phyloP scores from a whole-genome alignment of 306 rosid genomes.

The Inga leiocalycina region DNA sequence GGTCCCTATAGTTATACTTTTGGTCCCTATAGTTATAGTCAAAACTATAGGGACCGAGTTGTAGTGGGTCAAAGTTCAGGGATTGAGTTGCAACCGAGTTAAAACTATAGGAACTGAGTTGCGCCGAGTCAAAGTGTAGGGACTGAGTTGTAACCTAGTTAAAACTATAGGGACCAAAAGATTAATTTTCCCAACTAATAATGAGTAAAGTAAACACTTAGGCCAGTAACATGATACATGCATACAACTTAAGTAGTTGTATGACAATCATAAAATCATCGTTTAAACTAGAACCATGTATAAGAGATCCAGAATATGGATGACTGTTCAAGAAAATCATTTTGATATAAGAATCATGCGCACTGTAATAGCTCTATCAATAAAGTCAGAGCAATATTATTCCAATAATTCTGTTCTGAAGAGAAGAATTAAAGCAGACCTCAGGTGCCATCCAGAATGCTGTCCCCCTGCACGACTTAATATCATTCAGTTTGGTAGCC shows the following conservation, averaged over 20 bases:
- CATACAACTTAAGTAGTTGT: background rate
- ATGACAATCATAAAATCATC: conserved; percentile 14
- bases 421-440: conserved; percentile 60
- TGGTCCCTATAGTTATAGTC: too few relatives aligned
- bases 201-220: conserved; percentile 2
- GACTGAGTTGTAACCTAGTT: too few relatives aligned
- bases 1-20: too few relatives aligned
- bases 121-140: too few relatives aligned
- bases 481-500: conserved; percentile 82
- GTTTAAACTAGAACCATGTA: conserved; percentile 6
- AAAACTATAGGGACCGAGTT: too few relatives aligned
- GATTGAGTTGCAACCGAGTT: too few relatives aligned
- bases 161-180: too few relatives aligned
- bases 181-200: too few relatives aligned
- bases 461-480: conserved; percentile 83
- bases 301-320: background rate
- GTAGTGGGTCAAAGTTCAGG: too few relatives aligned
- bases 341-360: conserved; percentile 16
- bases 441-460: conserved; percentile 99
- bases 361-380: background rate
- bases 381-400: conserved; percentile 21
- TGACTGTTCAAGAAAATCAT: conserved; percentile 4
- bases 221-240: background rate
- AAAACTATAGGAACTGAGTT: too few relatives aligned
- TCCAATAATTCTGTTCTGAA: conserved; percentile 16